phyloP scores from a whole-genome alignment of 495 filamentous ascomycete genomes.

The Neohortaea acidophila region DNA sequence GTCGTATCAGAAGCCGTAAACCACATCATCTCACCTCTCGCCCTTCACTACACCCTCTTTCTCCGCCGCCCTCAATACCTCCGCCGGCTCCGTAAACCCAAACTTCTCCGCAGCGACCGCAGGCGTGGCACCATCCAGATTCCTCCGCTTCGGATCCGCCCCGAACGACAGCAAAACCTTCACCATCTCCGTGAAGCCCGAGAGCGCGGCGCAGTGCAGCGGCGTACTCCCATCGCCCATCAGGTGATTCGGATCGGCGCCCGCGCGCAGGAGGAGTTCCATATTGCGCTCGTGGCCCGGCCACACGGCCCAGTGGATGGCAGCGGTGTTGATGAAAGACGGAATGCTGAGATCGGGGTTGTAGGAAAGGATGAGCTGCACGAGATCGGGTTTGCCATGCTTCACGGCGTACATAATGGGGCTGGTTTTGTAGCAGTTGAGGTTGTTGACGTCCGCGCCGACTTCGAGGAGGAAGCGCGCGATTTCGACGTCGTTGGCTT shows the following conservation, averaged over 20 bases:
- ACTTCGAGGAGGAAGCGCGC: constrained; percentile 9
- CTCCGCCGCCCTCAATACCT: constrained; percentile 4
- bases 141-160: constrained; percentile 6
- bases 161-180: constrained; percentile 8
- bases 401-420: constrained; percentile 17
- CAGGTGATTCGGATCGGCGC: constrained; percentile 7
- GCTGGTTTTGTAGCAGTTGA: constrained; percentile 13
- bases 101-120: constrained; percentile 6
- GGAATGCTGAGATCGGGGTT: constrained; percentile 7
- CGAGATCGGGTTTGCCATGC: constrained; percentile 5
- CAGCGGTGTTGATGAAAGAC: constrained; percentile 10
- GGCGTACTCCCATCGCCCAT: constrained; percentile 11
- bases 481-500: constrained; percentile 9
- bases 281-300: constrained; percentile 6
- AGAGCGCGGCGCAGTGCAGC: constrained; percentile 12
- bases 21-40: background rate
- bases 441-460: constrained; percentile 12
- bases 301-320: constrained; percentile 14
- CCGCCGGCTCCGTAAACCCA: constrained; percentile 1
- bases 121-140: constrained; percentile 12
- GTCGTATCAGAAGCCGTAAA: background rate
- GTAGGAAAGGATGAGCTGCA: constrained; percentile 5
- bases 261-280: constrained; percentile 9
- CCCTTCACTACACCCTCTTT: too few relatives aligned
- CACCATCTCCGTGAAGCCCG: constrained; percentile 1